Percentiles rank a stretch among this genome's conserved stretches.
Conservation (phyloP, 371 early-diverging fungal species). For the Funneliformis caledonium region DNA sequence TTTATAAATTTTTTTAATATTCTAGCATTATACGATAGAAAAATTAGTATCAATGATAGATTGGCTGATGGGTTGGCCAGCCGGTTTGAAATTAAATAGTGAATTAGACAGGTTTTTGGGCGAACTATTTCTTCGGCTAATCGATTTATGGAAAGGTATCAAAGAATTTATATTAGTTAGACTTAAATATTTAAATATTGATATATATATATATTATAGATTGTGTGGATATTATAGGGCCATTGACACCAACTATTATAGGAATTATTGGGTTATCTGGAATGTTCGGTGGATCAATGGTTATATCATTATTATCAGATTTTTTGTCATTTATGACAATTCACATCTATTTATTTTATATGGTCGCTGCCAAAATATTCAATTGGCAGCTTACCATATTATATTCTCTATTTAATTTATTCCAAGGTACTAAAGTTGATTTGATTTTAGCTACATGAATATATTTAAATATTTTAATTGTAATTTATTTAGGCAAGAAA, state of each 20-base stretch:
- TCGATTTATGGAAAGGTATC: slow-evolving; percentile 84
- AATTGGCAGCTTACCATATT: slow-evolving; percentile 88
- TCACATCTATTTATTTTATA: slow-evolving; percentile 93
- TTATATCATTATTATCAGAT: slow-evolving; percentile 82
- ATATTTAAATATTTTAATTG: background rate
- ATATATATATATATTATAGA: slow-evolving; percentile 43
- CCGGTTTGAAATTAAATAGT: slow-evolving; percentile 94
- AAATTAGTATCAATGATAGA: slow-evolving; percentile 74
- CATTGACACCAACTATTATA: slow-evolving; percentile 69
- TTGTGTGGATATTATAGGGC: slow-evolving; percentile 59
- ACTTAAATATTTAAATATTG: background rate
- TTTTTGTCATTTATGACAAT: slow-evolving; percentile 80
- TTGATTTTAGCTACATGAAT: background rate
- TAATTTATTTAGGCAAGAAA: slow-evolving; percentile 67
- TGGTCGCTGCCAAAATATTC: slow-evolving; percentile 89
- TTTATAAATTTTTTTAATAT: background rate
- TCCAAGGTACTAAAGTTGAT: slow-evolving; percentile 68
- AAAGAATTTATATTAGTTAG: background rate
- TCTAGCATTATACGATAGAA: slow-evolving; percentile 65
- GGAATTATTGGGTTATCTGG: slow-evolving; percentile 79
- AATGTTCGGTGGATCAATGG: slow-evolving; percentile 84
- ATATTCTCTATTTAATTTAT: slow-evolving; percentile 87
- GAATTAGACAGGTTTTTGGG: slow-evolving; percentile 90
- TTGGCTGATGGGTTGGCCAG: slow-evolving; percentile 95
- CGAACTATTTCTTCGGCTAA: slow-evolving; percentile 91